Evolutionary conservation across 2,329 filamentous ascomycete genomes (phyloP), one percentile per base, ranked within the genome.

Genomic region (Penicillium thymicola): DNA sequence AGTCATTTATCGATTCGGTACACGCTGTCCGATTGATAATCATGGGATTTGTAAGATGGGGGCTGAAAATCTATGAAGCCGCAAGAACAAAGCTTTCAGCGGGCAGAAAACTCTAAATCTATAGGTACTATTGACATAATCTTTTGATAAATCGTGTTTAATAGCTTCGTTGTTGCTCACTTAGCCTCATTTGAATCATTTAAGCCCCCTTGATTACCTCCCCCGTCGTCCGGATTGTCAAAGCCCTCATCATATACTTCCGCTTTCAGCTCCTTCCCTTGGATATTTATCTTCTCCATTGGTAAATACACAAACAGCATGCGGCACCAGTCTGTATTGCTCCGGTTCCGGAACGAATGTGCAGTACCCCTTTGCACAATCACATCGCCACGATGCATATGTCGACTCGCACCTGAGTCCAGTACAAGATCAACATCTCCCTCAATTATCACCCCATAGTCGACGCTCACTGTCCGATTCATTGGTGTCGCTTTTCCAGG

Each of bases 181-280:
- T n/a, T 25, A 16, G 23, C 30, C 25, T n/a, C 16, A 44, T 11
- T 23, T 7, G n/a, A 7, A 36, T 25, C 21, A 44, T 11, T 23
- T 7, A 14, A 7, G 21, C 3, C 25, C 30, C 10, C 36, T n/a
- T 40, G 18, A 11, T 18, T 4, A n/a, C 16, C 27, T 23, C 37
- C n/a, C 13, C 23, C 11, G 9, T 40, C 18, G n/a, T 49, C 57
- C 4, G 53, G 18, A 5, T 57, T 43, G 18, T 67, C 63, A 57
- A 64, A 68, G 3, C 50, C 57, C 37, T 66, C 65, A 51, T 67
- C 61, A 53, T 72, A 71, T 27, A 69, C 60, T 47, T 71, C 69
- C 18, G 83, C 80, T 27, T 81, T 78, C 66, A 87, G 67, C 64
- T 86, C 83, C 60, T 79, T 77, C 16, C 70, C 72, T 11, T 86